Conservation (phyloP, 2,329 filamentous ascomycete genomes). For the Arthrinium puccinioides region DNA sequence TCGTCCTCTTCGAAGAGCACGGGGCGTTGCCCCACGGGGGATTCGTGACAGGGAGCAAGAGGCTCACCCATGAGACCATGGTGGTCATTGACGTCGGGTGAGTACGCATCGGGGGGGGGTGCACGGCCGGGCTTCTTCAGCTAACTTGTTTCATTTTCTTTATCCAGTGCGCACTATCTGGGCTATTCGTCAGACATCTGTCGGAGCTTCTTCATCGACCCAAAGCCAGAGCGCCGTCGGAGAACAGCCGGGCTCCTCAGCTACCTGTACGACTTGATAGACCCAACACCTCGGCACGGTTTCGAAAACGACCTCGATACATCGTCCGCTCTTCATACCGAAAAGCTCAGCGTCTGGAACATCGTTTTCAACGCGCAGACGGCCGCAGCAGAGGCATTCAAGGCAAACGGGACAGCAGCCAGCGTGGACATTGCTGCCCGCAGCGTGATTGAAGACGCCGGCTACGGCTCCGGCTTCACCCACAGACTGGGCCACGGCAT, state of each 20-base stretch:
- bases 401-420: constrained; percentile 45
- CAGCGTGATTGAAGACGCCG: constrained; percentile 46
- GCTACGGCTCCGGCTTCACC: constrained; percentile 52
- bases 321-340: constrained; percentile 20
- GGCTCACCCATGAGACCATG: constrained; percentile 46
- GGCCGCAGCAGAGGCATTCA: constrained; percentile 42
- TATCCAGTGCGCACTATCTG: constrained; percentile 45
- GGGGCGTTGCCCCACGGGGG: constrained; percentile 47
- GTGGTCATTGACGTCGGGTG: constrained; percentile 53
- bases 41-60: constrained; percentile 41
- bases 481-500: constrained; percentile 58
- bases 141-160: background rate
- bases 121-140: no score
- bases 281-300: background rate
- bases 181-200: constrained; percentile 60
- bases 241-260: background rate
- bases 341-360: constrained; percentile 52
- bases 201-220: constrained; percentile 50
- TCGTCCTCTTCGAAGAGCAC: constrained; percentile 54
- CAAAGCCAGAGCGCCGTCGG: constrained; percentile 9
- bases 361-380: constrained; percentile 56
- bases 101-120: constrained; percentile 8
- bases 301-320: background rate
- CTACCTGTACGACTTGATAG: background rate
- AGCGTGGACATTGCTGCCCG: constrained; percentile 55